phyloP scores from a whole-genome alignment of 768 basidiomycete genomes.

The Leccinum fibrillosum region DNA sequence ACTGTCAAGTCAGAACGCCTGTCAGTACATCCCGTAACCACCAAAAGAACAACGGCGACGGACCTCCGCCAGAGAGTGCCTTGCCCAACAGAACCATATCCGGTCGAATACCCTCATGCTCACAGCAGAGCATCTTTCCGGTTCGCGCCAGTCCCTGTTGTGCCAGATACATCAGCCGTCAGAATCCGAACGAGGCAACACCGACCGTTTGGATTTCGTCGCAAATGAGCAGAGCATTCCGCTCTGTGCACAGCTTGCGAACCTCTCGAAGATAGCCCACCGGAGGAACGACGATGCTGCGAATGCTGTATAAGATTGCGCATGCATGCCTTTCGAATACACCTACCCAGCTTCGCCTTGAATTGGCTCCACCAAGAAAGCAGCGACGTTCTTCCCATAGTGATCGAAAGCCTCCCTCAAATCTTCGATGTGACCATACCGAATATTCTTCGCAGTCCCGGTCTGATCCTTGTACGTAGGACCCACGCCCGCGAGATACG shows the following conservation, averaged over 20 bases:
- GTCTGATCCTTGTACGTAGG: constrained; percentile 61
- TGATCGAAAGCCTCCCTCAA: constrained; percentile 77
- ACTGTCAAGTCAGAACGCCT: constrained; percentile 42
- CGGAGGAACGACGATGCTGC: constrained; percentile 88
- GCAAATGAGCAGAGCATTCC: constrained; percentile 94
- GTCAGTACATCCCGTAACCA: constrained; percentile 5
- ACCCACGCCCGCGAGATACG: constrained; percentile 83
- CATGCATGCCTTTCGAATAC: background rate
- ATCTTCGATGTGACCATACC: constrained; percentile 82
- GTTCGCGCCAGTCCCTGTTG: constrained; percentile 83
- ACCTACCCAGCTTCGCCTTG: constrained; percentile 97
- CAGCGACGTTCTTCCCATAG: constrained; percentile 81
- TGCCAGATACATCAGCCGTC: constrained; percentile 1
- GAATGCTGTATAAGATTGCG: background rate
- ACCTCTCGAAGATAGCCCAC: constrained; percentile 79
- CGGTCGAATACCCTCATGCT: constrained; percentile 85
- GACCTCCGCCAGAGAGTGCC: constrained; percentile 92
- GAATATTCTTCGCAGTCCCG: constrained; percentile 55
- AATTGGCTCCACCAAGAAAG: constrained; percentile 95
- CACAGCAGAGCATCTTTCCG: constrained; percentile 88
- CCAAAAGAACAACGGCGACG: constrained; percentile 25
- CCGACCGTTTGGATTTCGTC: constrained; percentile 96
- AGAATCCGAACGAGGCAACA: background rate
- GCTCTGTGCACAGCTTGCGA: constrained; percentile 82
- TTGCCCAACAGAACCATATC: constrained; percentile 94